Evolutionary conservation across 768 basidiomycete genomes (phyloP).

Genomic region (Lentinula sp.): DNA sequence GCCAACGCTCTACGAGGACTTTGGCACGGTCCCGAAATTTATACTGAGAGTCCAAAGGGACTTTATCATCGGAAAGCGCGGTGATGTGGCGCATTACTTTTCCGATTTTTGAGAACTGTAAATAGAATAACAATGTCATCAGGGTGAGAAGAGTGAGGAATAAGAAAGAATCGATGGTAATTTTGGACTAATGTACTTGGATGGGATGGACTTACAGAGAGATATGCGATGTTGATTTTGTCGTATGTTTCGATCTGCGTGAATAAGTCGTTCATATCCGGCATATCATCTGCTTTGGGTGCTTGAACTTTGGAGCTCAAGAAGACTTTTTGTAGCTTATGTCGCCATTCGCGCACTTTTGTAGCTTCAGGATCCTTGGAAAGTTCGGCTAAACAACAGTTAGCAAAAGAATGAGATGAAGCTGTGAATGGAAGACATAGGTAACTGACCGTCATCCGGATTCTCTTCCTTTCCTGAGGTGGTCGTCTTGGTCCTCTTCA

Average conservation of each 20-base stretch:
- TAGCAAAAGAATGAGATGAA: neutral
- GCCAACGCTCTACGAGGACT: slow-evolving; percentile 67
- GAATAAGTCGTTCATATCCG: slow-evolving; percentile 64
- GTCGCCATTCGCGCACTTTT: slow-evolving; percentile 86
- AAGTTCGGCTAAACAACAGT: slow-evolving; percentile 30
- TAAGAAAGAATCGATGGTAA: neutral
- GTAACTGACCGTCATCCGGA: slow-evolving; percentile 49
- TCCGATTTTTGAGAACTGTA: slow-evolving; percentile 74
- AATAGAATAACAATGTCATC: slow-evolving; percentile 12
- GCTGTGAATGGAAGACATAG: slow-evolving; percentile 6
- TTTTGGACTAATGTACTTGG: neutral
- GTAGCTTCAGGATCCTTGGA: slow-evolving; percentile 61
- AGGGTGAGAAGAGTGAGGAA: slow-evolving; percentile 8
- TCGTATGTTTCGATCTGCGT: slow-evolving; percentile 72
- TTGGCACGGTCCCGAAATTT: slow-evolving; percentile 68
- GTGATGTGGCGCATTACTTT: slow-evolving; percentile 89
- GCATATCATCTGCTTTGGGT: slow-evolving; percentile 78
- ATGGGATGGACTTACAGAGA: slow-evolving; percentile 30
- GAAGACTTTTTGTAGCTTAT: slow-evolving; percentile 86
- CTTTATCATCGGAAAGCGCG: slow-evolving; percentile 41
- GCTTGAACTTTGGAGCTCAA: slow-evolving; percentile 55
- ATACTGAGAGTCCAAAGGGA: slow-evolving; percentile 60
- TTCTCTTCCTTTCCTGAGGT: slow-evolving; percentile 54
- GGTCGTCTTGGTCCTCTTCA: slow-evolving; percentile 52
- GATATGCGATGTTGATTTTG: slow-evolving; percentile 71